Evolutionary conservation across 257 asterid species (phyloP).

Genomic region (Solanum paucissectum): DNA sequence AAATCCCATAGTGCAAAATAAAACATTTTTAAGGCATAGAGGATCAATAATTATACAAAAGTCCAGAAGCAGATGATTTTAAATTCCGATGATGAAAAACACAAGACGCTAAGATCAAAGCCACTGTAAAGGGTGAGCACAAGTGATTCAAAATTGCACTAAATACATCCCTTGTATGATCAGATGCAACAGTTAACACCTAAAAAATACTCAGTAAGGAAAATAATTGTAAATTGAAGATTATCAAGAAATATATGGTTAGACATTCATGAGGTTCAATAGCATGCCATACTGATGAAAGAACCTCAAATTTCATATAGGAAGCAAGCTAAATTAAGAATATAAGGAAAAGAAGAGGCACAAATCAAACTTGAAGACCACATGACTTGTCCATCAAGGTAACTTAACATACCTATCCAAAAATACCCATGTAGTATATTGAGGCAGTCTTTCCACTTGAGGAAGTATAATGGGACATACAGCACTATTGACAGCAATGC

Average conservation of each 20-base stretch:
- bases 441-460: slow-evolving; percentile 53
- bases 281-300: neutral
- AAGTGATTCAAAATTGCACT: neutral
- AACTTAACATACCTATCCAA: slow-evolving; percentile 61
- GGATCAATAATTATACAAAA: neutral
- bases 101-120: neutral
- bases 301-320: neutral
- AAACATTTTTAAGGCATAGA: neutral
- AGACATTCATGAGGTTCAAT: neutral
- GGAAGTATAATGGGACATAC: slow-evolving; percentile 81
- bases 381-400: neutral
- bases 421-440: slow-evolving; percentile 79
- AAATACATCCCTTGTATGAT: neutral
- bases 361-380: neutral
- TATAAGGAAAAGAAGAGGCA: neutral
- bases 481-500: slow-evolving; percentile 80
- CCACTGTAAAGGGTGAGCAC: neutral
- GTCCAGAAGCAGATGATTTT: neutral
- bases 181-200: neutral
- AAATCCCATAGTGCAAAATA: neutral
- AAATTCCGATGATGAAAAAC: neutral
- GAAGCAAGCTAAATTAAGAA: neutral
- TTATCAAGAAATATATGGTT: neutral
- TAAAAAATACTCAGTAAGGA: neutral
- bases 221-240: neutral